phyloP scores from a whole-genome alignment of 768 basidiomycete species.

The Boletus edulis region DNA sequence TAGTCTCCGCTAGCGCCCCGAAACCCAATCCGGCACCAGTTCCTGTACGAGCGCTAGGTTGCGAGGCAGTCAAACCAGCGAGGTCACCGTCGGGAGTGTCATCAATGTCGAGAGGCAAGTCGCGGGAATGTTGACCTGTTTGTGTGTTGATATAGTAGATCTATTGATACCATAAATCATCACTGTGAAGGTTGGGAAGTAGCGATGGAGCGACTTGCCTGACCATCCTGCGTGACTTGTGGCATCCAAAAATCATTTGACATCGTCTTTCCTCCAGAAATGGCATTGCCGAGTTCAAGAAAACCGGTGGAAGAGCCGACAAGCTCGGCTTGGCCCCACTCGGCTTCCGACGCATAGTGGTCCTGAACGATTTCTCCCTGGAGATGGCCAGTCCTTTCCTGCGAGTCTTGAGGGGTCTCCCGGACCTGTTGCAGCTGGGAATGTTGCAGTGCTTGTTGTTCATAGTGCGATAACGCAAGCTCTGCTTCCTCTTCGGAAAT shows the following conservation, averaged over 20 bases:
- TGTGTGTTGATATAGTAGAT: conserved; percentile 95
- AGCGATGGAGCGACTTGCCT: conserved; percentile 49
- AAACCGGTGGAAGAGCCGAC: conserved; percentile 38
- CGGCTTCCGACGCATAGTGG: conserved; percentile 37
- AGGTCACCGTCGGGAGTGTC: conserved; percentile 64
- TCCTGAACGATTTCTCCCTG: conserved; percentile 20
- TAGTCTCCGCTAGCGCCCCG: conserved; percentile 34
- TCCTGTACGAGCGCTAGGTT: conserved; percentile 54
- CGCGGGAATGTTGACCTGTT: conserved; percentile 77
- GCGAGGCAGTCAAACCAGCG: conserved; percentile 52
- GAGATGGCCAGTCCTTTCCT: conserved; percentile 8
- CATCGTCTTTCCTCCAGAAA: conserved; percentile 31
- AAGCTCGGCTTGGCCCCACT: conserved; percentile 40
- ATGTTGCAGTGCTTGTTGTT: conserved; percentile 15
- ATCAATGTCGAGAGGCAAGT: conserved; percentile 76
- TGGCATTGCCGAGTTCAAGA: conserved; percentile 29
- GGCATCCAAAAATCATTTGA: conserved; percentile 91
- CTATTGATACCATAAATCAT: conserved; percentile 38
- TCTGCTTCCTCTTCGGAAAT: conserved; percentile 84
- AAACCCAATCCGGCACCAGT: conserved; percentile 52
- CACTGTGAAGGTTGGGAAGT: background rate
- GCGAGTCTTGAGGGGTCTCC: conserved; percentile 13
- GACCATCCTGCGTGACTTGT: conserved; percentile 74
- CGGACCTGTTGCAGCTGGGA: conserved; percentile 10
- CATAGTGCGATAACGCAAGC: conserved; percentile 44